Percentiles rank a stretch among this genome's conserved stretches.
Conservation (phyloP, 164 flowering plant genomes). For the grape (Vitis vinifera) region DNA sequence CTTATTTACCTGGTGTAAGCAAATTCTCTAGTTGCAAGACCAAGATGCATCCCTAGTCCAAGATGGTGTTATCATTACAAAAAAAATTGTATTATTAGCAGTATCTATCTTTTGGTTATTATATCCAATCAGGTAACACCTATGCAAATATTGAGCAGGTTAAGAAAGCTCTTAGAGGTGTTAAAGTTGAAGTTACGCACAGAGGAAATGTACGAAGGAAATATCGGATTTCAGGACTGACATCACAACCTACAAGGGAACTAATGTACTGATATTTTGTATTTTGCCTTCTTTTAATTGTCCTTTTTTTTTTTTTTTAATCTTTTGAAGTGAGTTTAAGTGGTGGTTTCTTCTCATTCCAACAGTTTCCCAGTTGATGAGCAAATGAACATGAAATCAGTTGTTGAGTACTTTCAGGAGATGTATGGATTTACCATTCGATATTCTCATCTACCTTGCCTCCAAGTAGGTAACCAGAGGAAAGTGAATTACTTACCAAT, state of each 20-base stretch:
- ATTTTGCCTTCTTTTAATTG: not conserved
- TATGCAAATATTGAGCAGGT: constrained; percentile 28
- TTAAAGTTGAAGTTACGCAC: constrained; percentile 77
- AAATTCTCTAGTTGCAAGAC: not conserved
- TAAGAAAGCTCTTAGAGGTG: constrained; percentile 68
- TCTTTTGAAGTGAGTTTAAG: not conserved
- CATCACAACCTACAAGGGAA: constrained; percentile 65
- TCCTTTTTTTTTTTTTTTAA: not conserved
- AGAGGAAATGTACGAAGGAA: constrained; percentile 58
- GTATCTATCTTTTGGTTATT: not conserved
- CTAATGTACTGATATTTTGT: constrained; percentile 36
- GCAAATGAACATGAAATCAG: constrained; percentile 60
- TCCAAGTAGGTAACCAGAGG: constrained; percentile 66
- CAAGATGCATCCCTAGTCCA: not conserved
- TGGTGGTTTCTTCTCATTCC: not conserved
- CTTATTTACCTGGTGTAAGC: not conserved
- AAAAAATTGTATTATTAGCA: not conserved
- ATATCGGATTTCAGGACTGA: constrained; percentile 64
- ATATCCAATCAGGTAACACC: not conserved
- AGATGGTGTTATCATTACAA: too few relatives aligned
- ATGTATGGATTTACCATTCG: constrained; percentile 68
- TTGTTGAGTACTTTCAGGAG: constrained; percentile 69
- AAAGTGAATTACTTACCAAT: constrained; percentile 71
- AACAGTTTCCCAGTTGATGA: constrained; percentile 72
- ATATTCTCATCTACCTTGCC: constrained; percentile 60